Percentiles rank a stretch among this genome's conserved stretches.
Evolutionary conservation across 768 basidiomycete genomes (phyloP).

Genomic region (Agaricus subrufescens): DNA sequence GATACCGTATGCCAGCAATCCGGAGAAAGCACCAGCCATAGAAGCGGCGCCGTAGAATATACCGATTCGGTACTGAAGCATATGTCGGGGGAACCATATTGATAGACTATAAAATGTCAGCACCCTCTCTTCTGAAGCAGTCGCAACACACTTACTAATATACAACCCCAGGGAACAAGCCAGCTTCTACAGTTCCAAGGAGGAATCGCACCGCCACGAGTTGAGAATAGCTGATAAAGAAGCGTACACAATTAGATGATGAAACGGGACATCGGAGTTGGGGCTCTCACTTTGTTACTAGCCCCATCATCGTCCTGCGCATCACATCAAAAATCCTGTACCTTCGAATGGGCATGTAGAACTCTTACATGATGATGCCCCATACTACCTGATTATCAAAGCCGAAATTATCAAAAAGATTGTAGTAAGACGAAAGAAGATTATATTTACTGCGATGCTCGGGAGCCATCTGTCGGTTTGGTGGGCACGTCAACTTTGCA

Average conservation of each 20-base stretch:
- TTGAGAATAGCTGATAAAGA: conserved; percentile 46
- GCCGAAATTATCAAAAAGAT: neutral
- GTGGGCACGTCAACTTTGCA: neutral
- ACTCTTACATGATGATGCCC: conserved; percentile 54
- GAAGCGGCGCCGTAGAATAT: conserved; percentile 66
- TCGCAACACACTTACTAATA: conserved; percentile 50
- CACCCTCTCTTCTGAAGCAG: neutral
- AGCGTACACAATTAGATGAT: neutral
- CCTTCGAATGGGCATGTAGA: neutral
- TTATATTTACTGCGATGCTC: conserved; percentile 45
- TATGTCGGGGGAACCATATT: conserved; percentile 64
- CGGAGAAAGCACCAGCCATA: conserved; percentile 59
- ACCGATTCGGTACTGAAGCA: conserved; percentile 54
- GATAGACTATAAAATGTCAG: conserved; percentile 37
- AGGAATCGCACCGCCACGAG: conserved; percentile 55
- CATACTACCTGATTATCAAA: conserved; percentile 42
- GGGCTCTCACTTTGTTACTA: conserved; percentile 53
- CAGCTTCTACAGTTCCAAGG: conserved; percentile 65
- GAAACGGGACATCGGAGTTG: neutral
- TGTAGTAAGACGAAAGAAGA: neutral
- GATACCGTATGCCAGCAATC: conserved; percentile 52
- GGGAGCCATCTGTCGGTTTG: conserved; percentile 53
- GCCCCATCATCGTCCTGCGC: conserved; percentile 56
- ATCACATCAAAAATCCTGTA: neutral
- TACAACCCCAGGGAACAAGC: conserved; percentile 67